Evolutionary conservation across 2,329 filamentous ascomycete genomes (phyloP), one percentile per base, ranked within the genome.

Genomic region (Diaporthe ampelina): DNA sequence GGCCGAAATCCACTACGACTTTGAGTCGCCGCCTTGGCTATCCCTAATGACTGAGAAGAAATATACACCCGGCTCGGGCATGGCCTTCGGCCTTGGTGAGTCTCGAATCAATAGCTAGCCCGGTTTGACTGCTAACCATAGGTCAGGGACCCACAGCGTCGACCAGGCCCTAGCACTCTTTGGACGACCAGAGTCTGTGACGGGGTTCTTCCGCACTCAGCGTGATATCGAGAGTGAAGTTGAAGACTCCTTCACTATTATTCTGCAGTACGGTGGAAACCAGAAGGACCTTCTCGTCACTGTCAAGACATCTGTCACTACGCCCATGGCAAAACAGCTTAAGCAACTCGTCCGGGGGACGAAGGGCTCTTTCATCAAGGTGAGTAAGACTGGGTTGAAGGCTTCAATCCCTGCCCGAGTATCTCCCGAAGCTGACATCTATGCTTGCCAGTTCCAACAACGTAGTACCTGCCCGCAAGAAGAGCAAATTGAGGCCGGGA

Each of bases 1-100:
- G 76, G 93, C 91, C 68, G 89, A 93, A 77, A 88, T 91, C 4
- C 91, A 93, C 80, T 93, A 92, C 74, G 92, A 94, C 78, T 89
- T 87, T 52, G 84, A 85, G 48, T 81, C 81, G 0, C 83, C 86
- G 0, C 57, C 79, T 1, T 87, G 85, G 85, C 77, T 86, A 0
- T 73, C 79, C 0, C 70, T 57, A 0, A 83, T 81, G 79, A 82
- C 76, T 0, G 72, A 69, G 7, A 81, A 81, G 45, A 78, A 82
- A 40, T 84, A 83, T 58, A 78, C 76, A 0, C 83, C 84, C 0
- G 86, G 85, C 0, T 61, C 58, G 6, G 58, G 58, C 58, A 61
- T 61, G 58, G 58, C 58, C 15, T 61, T 61, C 6, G 58, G 58
- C 4, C 58, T 61, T 19, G 58, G 58, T 61, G n/a, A 43, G 58